A percentile compares a stretch with the other conserved stretches of the same genome.
phyloP scores from a whole-genome alignment of 2,329 filamentous ascomycete species.

The Aulographum hederae region DNA sequence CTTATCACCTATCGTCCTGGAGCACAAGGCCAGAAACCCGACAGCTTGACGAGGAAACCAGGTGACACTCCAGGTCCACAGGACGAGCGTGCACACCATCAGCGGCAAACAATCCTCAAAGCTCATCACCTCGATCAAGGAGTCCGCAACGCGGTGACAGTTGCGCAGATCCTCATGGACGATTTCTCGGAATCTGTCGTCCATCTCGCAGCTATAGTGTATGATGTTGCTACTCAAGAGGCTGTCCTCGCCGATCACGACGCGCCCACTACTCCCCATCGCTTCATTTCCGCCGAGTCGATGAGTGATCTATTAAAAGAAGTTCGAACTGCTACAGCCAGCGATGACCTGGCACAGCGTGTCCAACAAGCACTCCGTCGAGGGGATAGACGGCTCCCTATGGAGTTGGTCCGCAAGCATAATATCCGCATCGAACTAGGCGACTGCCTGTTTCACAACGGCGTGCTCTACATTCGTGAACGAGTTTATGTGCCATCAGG shows the following conservation, averaged over 20 bases:
- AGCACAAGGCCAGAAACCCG: conserved; percentile 6
- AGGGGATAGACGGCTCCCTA: not conserved
- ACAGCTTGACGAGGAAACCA: conserved; percentile 5
- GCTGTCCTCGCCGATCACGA: too few relatives aligned
- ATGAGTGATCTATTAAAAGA: too few relatives aligned
- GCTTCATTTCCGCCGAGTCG: too few relatives aligned
- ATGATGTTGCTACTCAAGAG: too few relatives aligned
- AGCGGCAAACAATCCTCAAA: conserved; percentile 1
- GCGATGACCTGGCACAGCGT: too few relatives aligned
- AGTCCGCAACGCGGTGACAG: not conserved
- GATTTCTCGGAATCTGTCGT: not conserved
- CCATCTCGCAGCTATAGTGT: too few relatives aligned
- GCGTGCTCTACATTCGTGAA: not conserved
- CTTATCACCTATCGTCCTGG: conserved; percentile 10
- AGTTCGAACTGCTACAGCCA: too few relatives aligned
- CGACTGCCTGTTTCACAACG: conserved; percentile 1
- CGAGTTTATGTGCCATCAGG: not conserved
- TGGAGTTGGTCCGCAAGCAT: not conserved
- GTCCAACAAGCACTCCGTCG: not conserved
- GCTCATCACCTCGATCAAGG: not conserved
- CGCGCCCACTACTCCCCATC: too few relatives aligned
- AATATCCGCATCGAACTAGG: not conserved
- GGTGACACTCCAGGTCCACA: conserved; percentile 2
- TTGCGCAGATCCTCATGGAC: not conserved
- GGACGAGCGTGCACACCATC: not conserved